Evolutionary conservation across 331 rosid species (phyloP), one percentile per base, ranked within the genome.

Genomic region (Spiraea crenata): DNA sequence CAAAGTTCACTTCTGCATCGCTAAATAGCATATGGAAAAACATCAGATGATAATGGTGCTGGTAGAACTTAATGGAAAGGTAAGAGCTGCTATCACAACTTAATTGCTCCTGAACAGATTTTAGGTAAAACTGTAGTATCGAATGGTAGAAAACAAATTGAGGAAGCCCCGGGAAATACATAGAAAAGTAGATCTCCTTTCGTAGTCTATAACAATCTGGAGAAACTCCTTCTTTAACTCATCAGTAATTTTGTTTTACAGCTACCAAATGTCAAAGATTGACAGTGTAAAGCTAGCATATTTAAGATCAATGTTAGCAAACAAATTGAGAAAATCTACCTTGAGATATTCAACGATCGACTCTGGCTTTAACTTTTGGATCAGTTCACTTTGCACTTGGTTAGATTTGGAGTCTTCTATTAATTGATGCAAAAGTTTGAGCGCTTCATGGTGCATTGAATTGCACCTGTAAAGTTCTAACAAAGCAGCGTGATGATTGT

Each of bases 261-360:
- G 46, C 56, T 11, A 38, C 63, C 55, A 47, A 19, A 41, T 60
- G 47, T 15, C 16, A 31, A 61, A 31, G 63, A 59, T 10, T 4
- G 46, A 52, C 48, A 11, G 20, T 15, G 5, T 39, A 61, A 39
- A 16, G 31, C 34, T 3, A 17, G 10, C 17, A 63, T 51, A 44
- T 49, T 10, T 35, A 20, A 67, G 25, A 74, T 49, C 15, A 44
- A 65, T 49, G 44, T 54, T 73, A 52, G 54, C 74, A 42, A 79
- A 69, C 38, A 52, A 77, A 58, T 13, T 25, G 58, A 57, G 78
- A 76, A 75, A 70, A 65, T 70, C 39, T 72, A 86, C 99, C 99
- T 95, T 95, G 83, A 95, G 99, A 85, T 95, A 91, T 76, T 95
- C 96, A 74, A 95, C 91, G 58, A 95, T 88, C 80, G 85, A 85